A percentile compares a stretch with the other conserved stretches of the same genome.
These are phyloP conservation scores for Tulasnella sp. DNA, from an alignment of 768 basidiomycete species.

Conservation along the genomic window DNA sequence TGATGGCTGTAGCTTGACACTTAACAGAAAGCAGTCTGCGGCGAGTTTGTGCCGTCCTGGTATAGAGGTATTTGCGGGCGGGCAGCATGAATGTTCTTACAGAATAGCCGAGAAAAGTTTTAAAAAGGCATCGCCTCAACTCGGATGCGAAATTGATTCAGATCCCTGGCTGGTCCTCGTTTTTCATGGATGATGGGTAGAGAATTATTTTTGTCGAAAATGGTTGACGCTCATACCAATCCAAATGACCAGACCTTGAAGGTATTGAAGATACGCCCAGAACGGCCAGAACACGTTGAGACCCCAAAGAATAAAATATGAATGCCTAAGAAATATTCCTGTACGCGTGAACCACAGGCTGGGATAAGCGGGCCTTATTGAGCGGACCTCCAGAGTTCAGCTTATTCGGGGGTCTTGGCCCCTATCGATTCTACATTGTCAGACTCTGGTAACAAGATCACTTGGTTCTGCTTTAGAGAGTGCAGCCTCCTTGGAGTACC, in stretches of 20 bases:
- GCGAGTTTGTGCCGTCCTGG: slow-evolving; percentile 44
- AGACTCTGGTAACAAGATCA: too few species aligned
- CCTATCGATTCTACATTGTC: too few species aligned
- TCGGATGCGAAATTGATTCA: neutral
- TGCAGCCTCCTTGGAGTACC: too few species aligned
- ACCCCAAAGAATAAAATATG: neutral
- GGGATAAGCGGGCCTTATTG: too few species aligned
- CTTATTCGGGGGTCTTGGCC: too few species aligned
- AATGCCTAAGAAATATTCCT: slow-evolving; percentile 4
- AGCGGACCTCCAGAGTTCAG: too few species aligned
- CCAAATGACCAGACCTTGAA: slow-evolving; percentile 4
- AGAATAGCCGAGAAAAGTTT: neutral
- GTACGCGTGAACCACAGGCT: too few species aligned
- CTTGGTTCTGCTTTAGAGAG: too few species aligned
- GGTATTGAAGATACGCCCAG: neutral
- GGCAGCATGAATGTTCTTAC: neutral
- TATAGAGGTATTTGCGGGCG: slow-evolving; percentile 60
- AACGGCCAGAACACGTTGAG: too few species aligned
- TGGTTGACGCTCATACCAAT: neutral
- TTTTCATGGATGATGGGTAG: neutral
- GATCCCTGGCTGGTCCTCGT: neutral
- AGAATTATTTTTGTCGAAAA: too few species aligned
- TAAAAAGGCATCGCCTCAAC: slow-evolving; percentile 10
- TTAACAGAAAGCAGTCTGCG: slow-evolving; percentile 59
- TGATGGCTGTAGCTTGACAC: slow-evolving; percentile 57